Percentiles rank a stretch among this genome's conserved stretches.
These are phyloP conservation scores for Cichorium intybus DNA, from an alignment of 140 eudicot species.

Conservation along the genomic window DNA sequence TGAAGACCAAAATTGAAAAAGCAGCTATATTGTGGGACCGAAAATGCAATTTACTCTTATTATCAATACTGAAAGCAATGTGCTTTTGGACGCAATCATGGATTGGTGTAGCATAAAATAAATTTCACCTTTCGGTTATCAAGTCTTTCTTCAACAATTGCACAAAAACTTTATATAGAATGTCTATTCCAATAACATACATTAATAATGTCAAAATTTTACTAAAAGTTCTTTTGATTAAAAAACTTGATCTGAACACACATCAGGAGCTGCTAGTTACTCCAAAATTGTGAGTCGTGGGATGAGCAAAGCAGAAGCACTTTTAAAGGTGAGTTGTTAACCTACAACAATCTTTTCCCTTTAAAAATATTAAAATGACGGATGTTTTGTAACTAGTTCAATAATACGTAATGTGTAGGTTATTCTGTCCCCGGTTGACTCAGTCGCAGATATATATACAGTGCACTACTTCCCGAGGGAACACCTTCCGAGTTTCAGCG, in stretches of 20 bases:
- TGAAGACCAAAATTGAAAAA: no score
- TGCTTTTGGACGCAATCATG: no score
- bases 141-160: neutral
- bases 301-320: no score
- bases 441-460: constrained; percentile 97
- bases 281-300: no score
- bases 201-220: constrained; percentile 5
- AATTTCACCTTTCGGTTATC: neutral
- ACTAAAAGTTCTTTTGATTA: neutral
- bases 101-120: neutral
- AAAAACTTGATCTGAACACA: constrained; percentile 45
- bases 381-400: constrained; percentile 6
- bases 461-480: constrained; percentile 95
- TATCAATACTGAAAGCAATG: no score
- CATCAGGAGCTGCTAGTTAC: no score
- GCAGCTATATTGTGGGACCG: no score
- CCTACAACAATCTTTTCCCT: no score
- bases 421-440: constrained; percentile 86
- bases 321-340: no score
- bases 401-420: constrained; percentile 53
- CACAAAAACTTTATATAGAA: neutral
- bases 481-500: constrained; percentile 89
- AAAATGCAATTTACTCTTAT: no score
- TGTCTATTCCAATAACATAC: no score
- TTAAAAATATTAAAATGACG: neutral